Evolutionary conservation across 352 stramenopile species (phyloP).

Genomic region (Globisporangium takayamanum): DNA sequence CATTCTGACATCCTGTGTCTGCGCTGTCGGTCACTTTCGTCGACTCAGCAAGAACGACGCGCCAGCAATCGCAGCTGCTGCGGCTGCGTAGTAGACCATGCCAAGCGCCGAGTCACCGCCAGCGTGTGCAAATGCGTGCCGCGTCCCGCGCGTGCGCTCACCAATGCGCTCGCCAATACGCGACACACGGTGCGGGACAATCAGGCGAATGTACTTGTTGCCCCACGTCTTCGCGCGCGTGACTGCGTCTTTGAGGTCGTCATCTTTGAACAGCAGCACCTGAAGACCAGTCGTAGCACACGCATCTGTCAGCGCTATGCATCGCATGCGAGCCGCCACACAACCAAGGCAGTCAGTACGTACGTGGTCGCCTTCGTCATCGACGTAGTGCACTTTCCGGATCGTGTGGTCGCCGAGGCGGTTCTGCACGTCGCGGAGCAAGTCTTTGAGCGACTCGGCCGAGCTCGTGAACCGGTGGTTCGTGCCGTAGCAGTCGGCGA

Average conservation of each 20-base stretch:
- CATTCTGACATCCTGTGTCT: background rate
- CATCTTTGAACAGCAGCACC: conserved; percentile 73
- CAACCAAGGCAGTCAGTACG: background rate
- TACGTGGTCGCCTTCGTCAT: conserved; percentile 72
- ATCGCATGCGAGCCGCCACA: background rate
- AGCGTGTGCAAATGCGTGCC: conserved; percentile 28
- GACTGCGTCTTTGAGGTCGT: conserved; percentile 77
- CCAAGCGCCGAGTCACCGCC: conserved; percentile 48
- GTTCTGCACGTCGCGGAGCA: conserved; percentile 66
- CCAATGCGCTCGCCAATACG: conserved; percentile 17
- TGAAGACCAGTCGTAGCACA: conserved; percentile 13
- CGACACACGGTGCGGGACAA: conserved; percentile 43
- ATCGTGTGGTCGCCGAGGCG: conserved; percentile 73
- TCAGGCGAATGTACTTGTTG: conserved; percentile 81
- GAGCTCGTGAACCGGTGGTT: conserved; percentile 86
- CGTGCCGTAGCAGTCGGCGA: conserved; percentile 73
- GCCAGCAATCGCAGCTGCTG: conserved; percentile 65
- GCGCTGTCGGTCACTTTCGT: conserved; percentile 30
- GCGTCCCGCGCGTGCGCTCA: conserved; percentile 23
- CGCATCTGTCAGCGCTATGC: background rate
- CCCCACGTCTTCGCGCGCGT: conserved; percentile 67
- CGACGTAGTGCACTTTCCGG: conserved; percentile 68
- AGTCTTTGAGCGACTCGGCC: conserved; percentile 59
- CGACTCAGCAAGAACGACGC: conserved; percentile 77
- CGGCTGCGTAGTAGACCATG: conserved; percentile 76